A percentile compares a stretch with the other conserved stretches of the same genome.
These are phyloP conservation scores for Plasmodium berghei DNA, from an alignment of 169 alveolate genomes.

Conservation along the genomic window DNA sequence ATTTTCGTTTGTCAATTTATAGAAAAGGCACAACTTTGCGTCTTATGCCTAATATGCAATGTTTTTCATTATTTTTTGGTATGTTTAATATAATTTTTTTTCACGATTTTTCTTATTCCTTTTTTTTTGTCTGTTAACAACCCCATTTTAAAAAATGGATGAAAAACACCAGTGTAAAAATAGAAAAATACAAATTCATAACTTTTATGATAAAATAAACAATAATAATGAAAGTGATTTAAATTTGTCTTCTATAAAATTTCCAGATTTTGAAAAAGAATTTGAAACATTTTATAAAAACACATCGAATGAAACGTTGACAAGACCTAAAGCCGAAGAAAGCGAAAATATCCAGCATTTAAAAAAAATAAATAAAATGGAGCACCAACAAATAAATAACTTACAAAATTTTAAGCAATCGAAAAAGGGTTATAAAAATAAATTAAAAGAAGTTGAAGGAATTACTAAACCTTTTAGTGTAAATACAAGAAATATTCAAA, in stretches of 20 bases:
- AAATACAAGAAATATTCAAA: too few relatives aligned
- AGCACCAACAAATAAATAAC: neutral
- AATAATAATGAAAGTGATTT: constrained; percentile 11
- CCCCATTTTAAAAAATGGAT: constrained; percentile 6
- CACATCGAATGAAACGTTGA: neutral
- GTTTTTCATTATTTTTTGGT: neutral
- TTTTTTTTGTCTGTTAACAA: neutral
- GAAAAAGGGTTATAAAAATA: neutral
- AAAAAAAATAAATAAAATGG: neutral
- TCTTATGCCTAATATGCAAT: too few relatives aligned
- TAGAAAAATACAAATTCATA: neutral
- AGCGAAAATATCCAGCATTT: neutral
- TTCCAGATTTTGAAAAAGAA: constrained; percentile 27
- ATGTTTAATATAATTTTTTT: neutral
- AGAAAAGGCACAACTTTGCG: neutral
- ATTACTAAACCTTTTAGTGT: too few relatives aligned
- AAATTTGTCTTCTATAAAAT: constrained; percentile 17
- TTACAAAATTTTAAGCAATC: neutral
- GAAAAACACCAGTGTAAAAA: constrained; percentile 9
- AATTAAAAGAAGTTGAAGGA: neutral
- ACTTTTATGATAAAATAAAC: constrained; percentile 3
- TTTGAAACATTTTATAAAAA: constrained; percentile 9
- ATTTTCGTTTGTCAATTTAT: neutral
- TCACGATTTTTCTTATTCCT: neutral
- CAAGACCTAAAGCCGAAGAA: neutral